These are phyloP conservation scores for Globomyces pollinis-pini DNA, from an alignment of 192 early-diverging fungal species.

Conservation along the genomic window DNA sequence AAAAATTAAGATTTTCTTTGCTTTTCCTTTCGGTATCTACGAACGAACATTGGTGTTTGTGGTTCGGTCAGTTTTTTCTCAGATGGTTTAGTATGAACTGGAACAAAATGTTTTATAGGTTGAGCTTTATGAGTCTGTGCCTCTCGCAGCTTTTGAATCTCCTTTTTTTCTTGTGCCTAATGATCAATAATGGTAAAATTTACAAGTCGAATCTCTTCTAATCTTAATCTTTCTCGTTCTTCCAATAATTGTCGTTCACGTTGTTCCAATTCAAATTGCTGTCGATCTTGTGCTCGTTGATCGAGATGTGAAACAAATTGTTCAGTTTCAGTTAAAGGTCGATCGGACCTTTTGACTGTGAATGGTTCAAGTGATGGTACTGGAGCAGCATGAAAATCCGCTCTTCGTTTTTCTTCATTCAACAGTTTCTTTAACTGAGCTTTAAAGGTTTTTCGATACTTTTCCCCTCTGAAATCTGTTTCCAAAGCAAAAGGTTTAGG, in stretches of 20 bases:
- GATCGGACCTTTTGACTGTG: conserved; percentile 44
- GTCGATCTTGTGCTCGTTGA: conserved; percentile 57
- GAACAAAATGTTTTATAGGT: conserved; percentile 47
- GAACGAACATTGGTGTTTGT: conserved; percentile 26
- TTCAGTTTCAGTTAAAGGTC: conserved; percentile 46
- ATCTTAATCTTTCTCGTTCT: conserved; percentile 42
- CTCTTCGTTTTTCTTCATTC: conserved; percentile 9
- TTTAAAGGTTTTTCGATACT: conserved; percentile 29
- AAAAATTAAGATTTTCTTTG: no score
- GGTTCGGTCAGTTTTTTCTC: conserved; percentile 47
- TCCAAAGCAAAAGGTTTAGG: conserved; percentile 57
- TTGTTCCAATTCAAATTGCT: conserved; percentile 50
- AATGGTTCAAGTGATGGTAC: conserved; percentile 51
- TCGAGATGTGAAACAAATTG: conserved; percentile 44
- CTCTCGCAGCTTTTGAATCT: conserved; percentile 47
- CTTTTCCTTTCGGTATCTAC: not conserved
- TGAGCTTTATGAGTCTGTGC: conserved; percentile 52
- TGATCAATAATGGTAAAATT: conserved; percentile 6
- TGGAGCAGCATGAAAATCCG: conserved; percentile 53
- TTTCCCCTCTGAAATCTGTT: conserved; percentile 44
- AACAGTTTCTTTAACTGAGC: conserved; percentile 30
- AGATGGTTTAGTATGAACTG: conserved; percentile 44
- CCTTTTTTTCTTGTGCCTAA: conserved; percentile 44
- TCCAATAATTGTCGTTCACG: conserved; percentile 43
- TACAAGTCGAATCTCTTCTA: conserved; percentile 42